Conservation (phyloP, 202 grass and related monocot genomes). For the Hordeum pubiflorum region DNA sequence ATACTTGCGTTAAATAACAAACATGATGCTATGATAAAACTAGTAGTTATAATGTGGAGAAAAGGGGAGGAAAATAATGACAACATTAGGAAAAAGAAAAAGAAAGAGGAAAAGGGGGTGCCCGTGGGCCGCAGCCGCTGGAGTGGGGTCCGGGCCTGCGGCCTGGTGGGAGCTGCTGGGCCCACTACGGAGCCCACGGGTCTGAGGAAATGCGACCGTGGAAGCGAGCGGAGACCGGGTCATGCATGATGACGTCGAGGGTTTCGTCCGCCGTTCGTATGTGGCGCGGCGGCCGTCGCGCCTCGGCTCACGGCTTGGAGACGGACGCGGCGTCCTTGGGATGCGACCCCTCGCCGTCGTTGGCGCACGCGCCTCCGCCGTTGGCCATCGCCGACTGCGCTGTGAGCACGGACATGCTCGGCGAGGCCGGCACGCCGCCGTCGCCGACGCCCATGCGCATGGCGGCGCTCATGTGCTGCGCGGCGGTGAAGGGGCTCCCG, state of each 20-base stretch:
- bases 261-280: slow-evolving; percentile 8
- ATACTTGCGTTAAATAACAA: slow-evolving; percentile 37
- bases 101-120: background rate
- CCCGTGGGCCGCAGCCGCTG: slow-evolving; percentile 9
- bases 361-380: slow-evolving; percentile 12
- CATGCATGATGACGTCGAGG: background rate
- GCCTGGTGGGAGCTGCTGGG: background rate
- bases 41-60: background rate
- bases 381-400: slow-evolving; percentile 63
- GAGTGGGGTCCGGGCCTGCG: background rate
- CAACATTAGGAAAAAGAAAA: background rate
- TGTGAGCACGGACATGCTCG: slow-evolving; percentile 67
- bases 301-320: slow-evolving; percentile 34
- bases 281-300: background rate
- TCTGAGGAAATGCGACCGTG: background rate
- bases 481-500: background rate
- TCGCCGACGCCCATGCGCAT: slow-evolving; percentile 28
- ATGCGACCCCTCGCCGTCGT: slow-evolving; percentile 22
- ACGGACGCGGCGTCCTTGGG: slow-evolving; percentile 59
- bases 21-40: background rate
- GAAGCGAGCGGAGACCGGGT: background rate
- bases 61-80: slow-evolving; percentile 24
- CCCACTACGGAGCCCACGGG: slow-evolving; percentile 6
- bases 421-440: slow-evolving; percentile 37
- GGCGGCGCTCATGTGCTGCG: slow-evolving; percentile 39